Evolutionary conservation across 441 rosid species (phyloP).

Genomic region (Francoa sonchifolia): DNA sequence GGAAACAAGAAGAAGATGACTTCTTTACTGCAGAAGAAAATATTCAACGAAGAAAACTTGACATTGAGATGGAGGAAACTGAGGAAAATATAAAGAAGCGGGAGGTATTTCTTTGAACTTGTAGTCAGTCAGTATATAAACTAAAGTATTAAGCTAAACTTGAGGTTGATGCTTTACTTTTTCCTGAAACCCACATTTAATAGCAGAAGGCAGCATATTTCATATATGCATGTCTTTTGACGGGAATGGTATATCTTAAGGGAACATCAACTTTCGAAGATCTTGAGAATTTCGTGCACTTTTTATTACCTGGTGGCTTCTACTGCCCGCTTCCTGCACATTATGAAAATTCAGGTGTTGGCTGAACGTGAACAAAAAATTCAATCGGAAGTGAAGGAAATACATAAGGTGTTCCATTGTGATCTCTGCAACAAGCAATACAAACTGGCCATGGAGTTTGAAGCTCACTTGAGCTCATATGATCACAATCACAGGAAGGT

Average conservation of each 20-base stretch:
- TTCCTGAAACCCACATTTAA: slow-evolving; percentile 22
- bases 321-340: slow-evolving; percentile 98
- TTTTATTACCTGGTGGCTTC: slow-evolving; percentile 98
- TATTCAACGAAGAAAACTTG: slow-evolving; percentile 25
- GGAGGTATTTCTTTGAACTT: slow-evolving; percentile 50
- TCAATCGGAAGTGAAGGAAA: slow-evolving; percentile 86
- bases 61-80: slow-evolving; percentile 70
- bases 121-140: not conserved
- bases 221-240: slow-evolving; percentile 56
- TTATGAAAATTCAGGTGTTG: slow-evolving; percentile 96
- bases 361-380: slow-evolving; percentile 99
- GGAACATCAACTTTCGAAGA: slow-evolving; percentile 65
- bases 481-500: slow-evolving; percentile 98
- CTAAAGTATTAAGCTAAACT: not conserved
- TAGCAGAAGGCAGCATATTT: slow-evolving; percentile 76
- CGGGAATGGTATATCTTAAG: slow-evolving; percentile 54
- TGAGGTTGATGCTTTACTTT: slow-evolving; percentile 21
- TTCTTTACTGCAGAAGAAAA: slow-evolving; percentile 86
- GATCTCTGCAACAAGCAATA: slow-evolving; percentile 95
- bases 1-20: slow-evolving; percentile 36
- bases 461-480: slow-evolving; percentile 85
- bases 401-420: slow-evolving; percentile 74
- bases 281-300: slow-evolving; percentile 78
- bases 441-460: slow-evolving; percentile 91
- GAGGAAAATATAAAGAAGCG: slow-evolving; percentile 79